Base-by-base conservation (phyloP, 164 flowering plant genomes). In the Piper longum region DNA sequence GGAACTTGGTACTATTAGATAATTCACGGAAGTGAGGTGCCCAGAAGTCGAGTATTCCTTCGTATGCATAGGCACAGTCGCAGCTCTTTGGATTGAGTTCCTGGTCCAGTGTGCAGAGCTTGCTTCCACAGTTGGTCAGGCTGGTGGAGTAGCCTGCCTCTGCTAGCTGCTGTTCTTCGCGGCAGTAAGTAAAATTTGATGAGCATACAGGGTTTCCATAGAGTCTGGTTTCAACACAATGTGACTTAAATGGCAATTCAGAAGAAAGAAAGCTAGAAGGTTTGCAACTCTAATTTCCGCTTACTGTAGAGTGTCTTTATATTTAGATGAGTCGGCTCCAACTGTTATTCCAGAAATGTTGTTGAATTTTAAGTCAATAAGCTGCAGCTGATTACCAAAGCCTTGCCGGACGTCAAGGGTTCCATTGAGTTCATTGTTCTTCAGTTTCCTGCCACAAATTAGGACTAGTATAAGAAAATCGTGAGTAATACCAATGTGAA, bases 141-240 rank as follows among this genome's bases (percentile, higher is more conserved):
- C 82, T 81, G 57, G 96, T 89, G 14, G 96, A 79, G 61, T 92
- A 92, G 39, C 71, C 63, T 57, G 39, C 57, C 6, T 19, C 19
- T 67, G 52, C 68, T 45, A 17, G 56, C 60, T 77, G 75, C 71
- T 74, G 87, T 69, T 78, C 69, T 67, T 78, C 36, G 1, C 36
- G 81, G 70, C 98, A 89, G 75, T 73, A 89, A 0, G 7, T 1
- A 44, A 44, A 11, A 44, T 44, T 44, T 44, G 48, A 44, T 11
- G 71, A 9, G 71, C 98, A 93, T 1, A 82, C 88, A 12, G 96
- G 98, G 54, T 92, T 92, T 26, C 93, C 96, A 51, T 77, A 57
- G 40, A 86, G 84, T 63, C 89, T 86, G 78, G 66, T 44, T 4
- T 57, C 26, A 57, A 16, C 5, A 57, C 26, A 57, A 7, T 57